Evolutionary conservation across 2,329 filamentous ascomycete genomes (phyloP).

Genomic region (Zasmidium angulare): DNA sequence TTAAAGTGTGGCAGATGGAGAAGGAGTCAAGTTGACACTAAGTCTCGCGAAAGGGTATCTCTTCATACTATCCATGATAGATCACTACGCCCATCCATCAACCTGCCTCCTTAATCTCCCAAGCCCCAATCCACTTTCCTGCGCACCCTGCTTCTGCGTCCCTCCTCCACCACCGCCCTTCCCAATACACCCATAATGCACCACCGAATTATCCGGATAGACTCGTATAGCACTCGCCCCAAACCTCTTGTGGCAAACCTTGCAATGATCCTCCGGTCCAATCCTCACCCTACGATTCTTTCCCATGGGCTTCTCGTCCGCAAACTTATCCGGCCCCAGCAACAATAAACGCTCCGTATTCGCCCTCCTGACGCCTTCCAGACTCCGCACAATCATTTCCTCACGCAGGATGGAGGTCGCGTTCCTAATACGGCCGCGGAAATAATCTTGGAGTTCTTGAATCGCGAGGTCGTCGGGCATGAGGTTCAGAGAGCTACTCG

Average conservation of each 20-base stretch:
- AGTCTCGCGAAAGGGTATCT: not conserved
- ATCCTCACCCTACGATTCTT: conserved; percentile 73
- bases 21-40: not conserved
- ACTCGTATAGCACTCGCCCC: conserved; percentile 90
- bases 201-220: conserved; percentile 65
- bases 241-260: conserved; percentile 89
- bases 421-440: conserved; percentile 82
- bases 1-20: conserved; percentile 35
- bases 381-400: conserved; percentile 70
- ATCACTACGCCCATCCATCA: not conserved
- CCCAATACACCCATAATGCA: conserved; percentile 50
- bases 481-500: conserved; percentile 78
- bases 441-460: conserved; percentile 80
- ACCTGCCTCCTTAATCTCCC: not conserved
- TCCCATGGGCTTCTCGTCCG: conserved; percentile 55
- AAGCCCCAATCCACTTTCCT: not conserved
- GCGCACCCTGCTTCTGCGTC: not conserved
- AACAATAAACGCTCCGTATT: conserved; percentile 70
- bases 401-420: conserved; percentile 82
- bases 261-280: conserved; percentile 83
- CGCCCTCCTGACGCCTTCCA: conserved; percentile 79
- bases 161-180: conserved; percentile 13
- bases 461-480: conserved; percentile 81
- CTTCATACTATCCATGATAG: not conserved
- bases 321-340: conserved; percentile 68